Evolutionary conservation across 768 basidiomycete genomes (phyloP).

Genomic region (Sistotremastrum suecicum): DNA sequence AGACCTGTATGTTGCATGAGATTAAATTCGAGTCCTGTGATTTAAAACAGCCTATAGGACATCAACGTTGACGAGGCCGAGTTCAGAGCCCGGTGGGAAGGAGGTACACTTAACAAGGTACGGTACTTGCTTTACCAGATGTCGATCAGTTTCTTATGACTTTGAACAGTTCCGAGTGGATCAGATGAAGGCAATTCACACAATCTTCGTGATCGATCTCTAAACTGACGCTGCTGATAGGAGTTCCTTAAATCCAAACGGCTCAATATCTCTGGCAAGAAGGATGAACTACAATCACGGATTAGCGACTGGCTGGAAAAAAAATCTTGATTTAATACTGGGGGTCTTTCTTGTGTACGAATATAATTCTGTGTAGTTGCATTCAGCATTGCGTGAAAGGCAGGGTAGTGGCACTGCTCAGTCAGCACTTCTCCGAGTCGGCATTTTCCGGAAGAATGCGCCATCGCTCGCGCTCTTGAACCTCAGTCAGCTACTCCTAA

Average conservation of each 20-base stretch:
- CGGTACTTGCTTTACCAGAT: constrained; percentile 7
- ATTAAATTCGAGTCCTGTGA: not conserved
- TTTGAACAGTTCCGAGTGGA: constrained; percentile 51
- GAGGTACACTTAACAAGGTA: constrained; percentile 54
- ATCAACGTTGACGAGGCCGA: constrained; percentile 56
- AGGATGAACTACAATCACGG: constrained; percentile 56
- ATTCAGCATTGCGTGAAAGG: not conserved
- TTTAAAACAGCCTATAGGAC: constrained; percentile 27
- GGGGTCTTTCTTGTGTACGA: no score
- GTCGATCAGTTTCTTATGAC: constrained; percentile 8
- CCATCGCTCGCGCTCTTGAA: no score
- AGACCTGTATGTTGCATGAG: constrained; percentile 41
- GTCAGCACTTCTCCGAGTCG: no score
- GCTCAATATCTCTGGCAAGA: constrained; percentile 48
- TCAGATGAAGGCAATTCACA: constrained; percentile 53
- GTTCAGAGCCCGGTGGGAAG: constrained; percentile 50
- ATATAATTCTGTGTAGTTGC: not conserved
- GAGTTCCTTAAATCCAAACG: constrained; percentile 64
- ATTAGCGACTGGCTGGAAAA: constrained; percentile 46
- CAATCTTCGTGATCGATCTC: constrained; percentile 1
- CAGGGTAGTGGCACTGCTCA: no score
- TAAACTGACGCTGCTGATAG: constrained; percentile 20
- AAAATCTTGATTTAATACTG: constrained; percentile 7
- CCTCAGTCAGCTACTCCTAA: no score
- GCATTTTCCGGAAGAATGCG: no score